A percentile compares a stretch with the other conserved stretches of the same genome.
Conservation (phyloP, 352 stramenopile genomes). For the Globisporangium spiculum region DNA sequence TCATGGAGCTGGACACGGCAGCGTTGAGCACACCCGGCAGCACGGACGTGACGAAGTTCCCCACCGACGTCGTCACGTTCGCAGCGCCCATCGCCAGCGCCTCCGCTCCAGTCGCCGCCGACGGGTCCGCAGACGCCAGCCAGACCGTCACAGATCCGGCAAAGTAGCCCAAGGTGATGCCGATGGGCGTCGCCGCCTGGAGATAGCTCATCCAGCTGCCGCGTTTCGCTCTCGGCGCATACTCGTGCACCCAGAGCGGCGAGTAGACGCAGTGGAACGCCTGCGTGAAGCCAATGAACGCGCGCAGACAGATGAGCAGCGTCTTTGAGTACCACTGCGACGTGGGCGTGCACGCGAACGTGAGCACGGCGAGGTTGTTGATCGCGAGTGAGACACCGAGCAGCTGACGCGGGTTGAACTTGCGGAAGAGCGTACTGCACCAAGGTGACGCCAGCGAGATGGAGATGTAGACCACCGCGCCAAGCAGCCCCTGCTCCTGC, state of each 20-base stretch:
- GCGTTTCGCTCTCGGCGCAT: constrained; percentile 62
- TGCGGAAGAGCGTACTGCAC: constrained; percentile 80
- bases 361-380: constrained; percentile 77
- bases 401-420: constrained; percentile 61
- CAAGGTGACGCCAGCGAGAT: constrained; percentile 77
- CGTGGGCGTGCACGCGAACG: constrained; percentile 68
- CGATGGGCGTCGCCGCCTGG: constrained; percentile 66
- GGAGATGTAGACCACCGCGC: constrained; percentile 81
- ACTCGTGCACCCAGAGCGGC: constrained; percentile 86
- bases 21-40: constrained; percentile 22
- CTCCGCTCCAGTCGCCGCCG: constrained; percentile 13
- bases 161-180: constrained; percentile 80
- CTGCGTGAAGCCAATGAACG: constrained; percentile 73
- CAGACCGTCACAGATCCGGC: constrained; percentile 73
- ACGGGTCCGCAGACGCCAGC: constrained; percentile 25
- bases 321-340: constrained; percentile 64
- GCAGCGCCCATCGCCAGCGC: constrained; percentile 5
- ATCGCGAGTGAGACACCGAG: constrained; percentile 66
- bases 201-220: constrained; percentile 86
- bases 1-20: constrained; percentile 22
- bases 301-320: constrained; percentile 70
- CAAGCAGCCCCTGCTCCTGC: constrained; percentile 78
- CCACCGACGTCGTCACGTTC: constrained; percentile 14
- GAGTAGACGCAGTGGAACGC: constrained; percentile 85
- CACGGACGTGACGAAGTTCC: constrained; percentile 12